Percentiles rank a stretch among this genome's conserved stretches.
Conservation (phyloP, 139 green algal genomes). For the Closterium sp. region DNA sequence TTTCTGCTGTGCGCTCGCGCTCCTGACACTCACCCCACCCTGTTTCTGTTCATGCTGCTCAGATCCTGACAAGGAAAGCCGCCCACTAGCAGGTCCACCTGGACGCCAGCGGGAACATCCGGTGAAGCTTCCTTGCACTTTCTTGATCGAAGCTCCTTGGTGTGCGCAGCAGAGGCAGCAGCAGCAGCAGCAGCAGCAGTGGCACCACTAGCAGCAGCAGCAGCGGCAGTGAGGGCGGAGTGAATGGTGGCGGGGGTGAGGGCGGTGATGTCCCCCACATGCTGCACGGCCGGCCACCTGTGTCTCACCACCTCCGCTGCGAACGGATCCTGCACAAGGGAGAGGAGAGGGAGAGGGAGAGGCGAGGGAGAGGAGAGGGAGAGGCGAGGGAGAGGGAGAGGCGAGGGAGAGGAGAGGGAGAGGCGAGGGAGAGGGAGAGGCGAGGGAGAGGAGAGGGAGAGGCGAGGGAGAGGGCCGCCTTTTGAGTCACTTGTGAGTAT, state of each 20-base stretch:
- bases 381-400: too few relatives aligned
- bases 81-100: constrained; percentile 29
- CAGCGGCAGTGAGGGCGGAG: not conserved
- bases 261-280: constrained; percentile 21
- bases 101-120: not conserved
- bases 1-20: not conserved
- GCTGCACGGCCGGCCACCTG: constrained; percentile 11
- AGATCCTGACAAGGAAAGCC: constrained; percentile 42
- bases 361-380: too few relatives aligned
- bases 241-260: not conserved
- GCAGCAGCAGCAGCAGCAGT: too few relatives aligned
- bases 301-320: constrained; percentile 7
- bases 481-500: too few relatives aligned
- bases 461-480: too few relatives aligned
- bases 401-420: too few relatives aligned
- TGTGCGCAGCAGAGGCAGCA: not conserved
- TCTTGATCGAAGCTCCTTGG: not conserved
- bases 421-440: too few relatives aligned
- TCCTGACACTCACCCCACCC: constrained; percentile 6
- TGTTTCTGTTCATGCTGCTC: constrained; percentile 3
- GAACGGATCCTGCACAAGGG: constrained; percentile 13
- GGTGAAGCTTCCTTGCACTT: not conserved
- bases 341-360: too few relatives aligned
- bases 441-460: too few relatives aligned
- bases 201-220: too few relatives aligned